Base-by-base conservation (phyloP, 495 filamentous ascomycete genomes). In the Xylaria curta region DNA sequence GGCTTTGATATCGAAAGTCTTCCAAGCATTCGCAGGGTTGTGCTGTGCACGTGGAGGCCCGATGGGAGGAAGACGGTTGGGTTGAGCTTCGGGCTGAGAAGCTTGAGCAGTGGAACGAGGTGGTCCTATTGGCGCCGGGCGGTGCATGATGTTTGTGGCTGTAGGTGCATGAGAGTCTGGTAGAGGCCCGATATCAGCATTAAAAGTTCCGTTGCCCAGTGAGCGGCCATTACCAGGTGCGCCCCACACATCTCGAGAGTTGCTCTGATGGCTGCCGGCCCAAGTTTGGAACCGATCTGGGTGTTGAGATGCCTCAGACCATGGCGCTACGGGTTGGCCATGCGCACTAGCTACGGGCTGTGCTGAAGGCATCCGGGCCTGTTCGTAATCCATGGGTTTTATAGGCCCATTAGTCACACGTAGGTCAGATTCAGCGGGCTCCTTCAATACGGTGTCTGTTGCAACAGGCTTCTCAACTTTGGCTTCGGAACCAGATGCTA, bases 171-270 rank as follows among this genome's bases (percentile, higher is more conserved):
- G 82, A 2, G 81, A 69, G 67, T 82, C 81, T 21, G 66, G 68
- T 17, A 78, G 71, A 17, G 79, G 77, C 12, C 86, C 84, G 24
- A 94, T 81, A 66, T 88, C 85, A 60, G 88, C 86, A 60, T 90
- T 89, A 75, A 94, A 94, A 4, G 92, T 92, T n/a, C 92, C 92
- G 74, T 94, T 94, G 2, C 92, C 92, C 28, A 94, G 84, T 26
- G 87, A 88, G 68, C 89, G 88, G 74, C 92, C 88, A 75, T 87
- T 91, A 60, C 85, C 89, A 9, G 91, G 85, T n/a, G 90, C 89
- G 44, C 91, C 92, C 92, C 93, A 94, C 7, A 92, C 88, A 75
- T 91, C 94, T 62, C 87, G 84, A 33, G 87, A 81, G 1, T 84
- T 33, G 7, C 81, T 74, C 56, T 84, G 83, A 21, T 73, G 71